These are phyloP conservation scores for Apiospora koreana DNA, from an alignment of 2,329 filamentous ascomycete genomes.

Conservation along the genomic window DNA sequence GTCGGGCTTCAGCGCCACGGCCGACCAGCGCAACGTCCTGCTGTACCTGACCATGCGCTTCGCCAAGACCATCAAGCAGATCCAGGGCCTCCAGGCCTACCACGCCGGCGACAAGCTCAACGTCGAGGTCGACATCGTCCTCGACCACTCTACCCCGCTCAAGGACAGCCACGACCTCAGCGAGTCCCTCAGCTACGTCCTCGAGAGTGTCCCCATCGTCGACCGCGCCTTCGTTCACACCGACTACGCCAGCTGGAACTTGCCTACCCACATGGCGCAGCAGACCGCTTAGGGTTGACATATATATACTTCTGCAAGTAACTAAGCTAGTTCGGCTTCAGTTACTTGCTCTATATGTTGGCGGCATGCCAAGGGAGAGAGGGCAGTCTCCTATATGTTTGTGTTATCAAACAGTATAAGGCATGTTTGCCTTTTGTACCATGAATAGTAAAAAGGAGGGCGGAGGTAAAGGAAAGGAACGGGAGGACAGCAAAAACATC, in stretches of 20 bases:
- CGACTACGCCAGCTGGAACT: slow-evolving; percentile 63
- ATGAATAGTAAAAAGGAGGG: not conserved
- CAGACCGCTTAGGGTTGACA: slow-evolving; percentile 23
- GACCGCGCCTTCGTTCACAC: slow-evolving; percentile 71
- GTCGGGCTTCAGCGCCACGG: slow-evolving; percentile 75
- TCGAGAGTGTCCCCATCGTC: slow-evolving; percentile 81
- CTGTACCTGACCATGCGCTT: slow-evolving; percentile 94
- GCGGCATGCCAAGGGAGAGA: not conserved
- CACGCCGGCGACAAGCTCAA: slow-evolving; percentile 85
- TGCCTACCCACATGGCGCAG: slow-evolving; percentile 59
- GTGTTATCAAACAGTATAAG: not conserved
- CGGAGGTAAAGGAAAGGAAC: not conserved
- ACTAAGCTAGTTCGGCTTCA: not conserved
- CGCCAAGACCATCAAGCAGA: slow-evolving; percentile 81
- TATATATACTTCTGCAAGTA: not conserved
- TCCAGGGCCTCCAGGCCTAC: slow-evolving; percentile 83
- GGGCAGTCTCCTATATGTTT: not conserved
- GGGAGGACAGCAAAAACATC: not conserved
- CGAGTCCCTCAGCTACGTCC: slow-evolving; percentile 69
- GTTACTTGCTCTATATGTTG: not conserved
- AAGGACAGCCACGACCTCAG: slow-evolving; percentile 81
- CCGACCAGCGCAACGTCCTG: slow-evolving; percentile 39
- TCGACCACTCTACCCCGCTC: slow-evolving; percentile 73
- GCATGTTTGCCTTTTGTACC: not conserved
- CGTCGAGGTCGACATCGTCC: slow-evolving; percentile 80